phyloP scores from a whole-genome alignment of 2,329 filamentous ascomycete genomes.

The Scedosporium boydii region DNA sequence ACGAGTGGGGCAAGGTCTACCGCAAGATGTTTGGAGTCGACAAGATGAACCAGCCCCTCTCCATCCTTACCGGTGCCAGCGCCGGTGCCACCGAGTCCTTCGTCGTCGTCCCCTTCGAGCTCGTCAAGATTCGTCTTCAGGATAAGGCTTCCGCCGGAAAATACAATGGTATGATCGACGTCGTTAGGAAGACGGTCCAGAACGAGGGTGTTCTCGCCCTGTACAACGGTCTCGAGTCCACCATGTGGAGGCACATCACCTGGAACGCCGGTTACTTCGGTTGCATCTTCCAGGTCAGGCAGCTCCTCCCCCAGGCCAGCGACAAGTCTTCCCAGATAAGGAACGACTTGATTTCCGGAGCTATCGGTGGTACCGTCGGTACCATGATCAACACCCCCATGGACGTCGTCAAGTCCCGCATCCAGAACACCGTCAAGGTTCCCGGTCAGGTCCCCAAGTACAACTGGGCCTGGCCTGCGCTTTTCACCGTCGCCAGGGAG shows the following conservation, averaged over 20 bases:
- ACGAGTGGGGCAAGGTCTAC: conserved; percentile 95
- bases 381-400: conserved; percentile 92
- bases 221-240: conserved; percentile 95
- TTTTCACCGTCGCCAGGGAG: conserved; percentile 81
- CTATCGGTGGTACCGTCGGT: conserved; percentile 77
- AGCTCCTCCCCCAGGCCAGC: conserved; percentile 69
- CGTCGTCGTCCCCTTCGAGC: conserved; percentile 95
- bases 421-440: conserved; percentile 85
- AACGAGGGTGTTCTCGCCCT: conserved; percentile 78
- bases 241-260: conserved; percentile 80
- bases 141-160: conserved; percentile 88
- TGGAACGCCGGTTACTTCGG: conserved; percentile 98
- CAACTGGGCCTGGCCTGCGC: conserved; percentile 92
- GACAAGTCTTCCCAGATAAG: conserved; percentile 72
- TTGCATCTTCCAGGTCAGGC: conserved; percentile 94
- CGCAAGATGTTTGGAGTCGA: conserved; percentile 72
- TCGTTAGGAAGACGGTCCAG: conserved; percentile 70
- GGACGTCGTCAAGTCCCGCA: conserved; percentile 96
- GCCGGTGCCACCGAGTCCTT: conserved; percentile 94
- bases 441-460: conserved; percentile 83
- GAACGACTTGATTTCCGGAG: conserved; percentile 82
- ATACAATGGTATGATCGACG: conserved; percentile 75
- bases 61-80: conserved; percentile 85
- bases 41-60: conserved; percentile 87
- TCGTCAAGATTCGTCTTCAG: conserved; percentile 96